phyloP scores from a whole-genome alignment of 164 flowering plant species.

The Tinospora cordifolia region DNA sequence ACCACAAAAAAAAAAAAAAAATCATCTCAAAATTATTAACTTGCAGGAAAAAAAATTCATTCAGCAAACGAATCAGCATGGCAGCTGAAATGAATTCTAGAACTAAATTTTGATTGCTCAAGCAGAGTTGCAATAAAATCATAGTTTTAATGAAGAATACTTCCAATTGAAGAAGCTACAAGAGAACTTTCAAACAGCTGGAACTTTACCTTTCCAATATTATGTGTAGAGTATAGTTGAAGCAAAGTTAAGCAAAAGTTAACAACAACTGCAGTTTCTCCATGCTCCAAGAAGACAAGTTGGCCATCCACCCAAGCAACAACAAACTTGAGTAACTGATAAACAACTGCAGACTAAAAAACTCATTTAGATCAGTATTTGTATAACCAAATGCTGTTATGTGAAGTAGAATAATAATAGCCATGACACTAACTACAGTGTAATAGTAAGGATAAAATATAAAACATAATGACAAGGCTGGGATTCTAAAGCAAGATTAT shows the following conservation, averaged over 20 bases:
- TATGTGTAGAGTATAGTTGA: constrained; percentile 83
- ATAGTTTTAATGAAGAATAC: background rate
- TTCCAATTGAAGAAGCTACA: background rate
- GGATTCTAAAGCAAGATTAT: background rate
- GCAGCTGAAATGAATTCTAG: too few species aligned
- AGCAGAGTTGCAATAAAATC: too few species aligned
- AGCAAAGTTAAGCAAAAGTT: constrained; percentile 84
- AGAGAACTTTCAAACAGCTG: background rate
- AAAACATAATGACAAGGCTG: background rate
- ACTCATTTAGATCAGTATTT: constrained; percentile 19
- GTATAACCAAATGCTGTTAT: background rate
- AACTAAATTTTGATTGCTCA: too few species aligned
- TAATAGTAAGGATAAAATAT: background rate
- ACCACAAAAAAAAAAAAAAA: too few species aligned
- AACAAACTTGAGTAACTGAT: constrained; percentile 75
- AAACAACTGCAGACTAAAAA: constrained; percentile 84
- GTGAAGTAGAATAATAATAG: background rate
- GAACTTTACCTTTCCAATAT: constrained; percentile 78
- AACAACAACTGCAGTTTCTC: constrained; percentile 61
- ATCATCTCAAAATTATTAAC: too few species aligned
- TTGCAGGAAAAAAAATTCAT: too few species aligned
- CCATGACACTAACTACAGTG: background rate
- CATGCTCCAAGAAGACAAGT: constrained; percentile 70
- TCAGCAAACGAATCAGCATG: too few species aligned
- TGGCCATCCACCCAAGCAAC: constrained; percentile 94